Conservation (phyloP, 306 rosid genomes). For the Cicer cuneatum region DNA sequence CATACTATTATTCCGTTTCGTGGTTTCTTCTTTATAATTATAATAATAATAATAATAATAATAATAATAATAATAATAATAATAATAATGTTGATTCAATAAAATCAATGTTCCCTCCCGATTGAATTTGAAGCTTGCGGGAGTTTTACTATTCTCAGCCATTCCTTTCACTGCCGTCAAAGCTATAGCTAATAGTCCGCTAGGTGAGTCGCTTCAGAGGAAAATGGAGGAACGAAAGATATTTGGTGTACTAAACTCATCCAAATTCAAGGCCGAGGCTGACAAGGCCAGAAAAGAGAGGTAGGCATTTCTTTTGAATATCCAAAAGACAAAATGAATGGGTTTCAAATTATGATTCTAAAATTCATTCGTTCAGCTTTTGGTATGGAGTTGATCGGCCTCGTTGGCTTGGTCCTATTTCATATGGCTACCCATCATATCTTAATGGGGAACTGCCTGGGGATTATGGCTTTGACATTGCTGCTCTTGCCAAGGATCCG, state of each 20-base stretch:
- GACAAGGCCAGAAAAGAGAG: constrained; percentile 69
- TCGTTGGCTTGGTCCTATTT: constrained; percentile 95
- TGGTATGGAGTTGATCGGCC: constrained; percentile 95
- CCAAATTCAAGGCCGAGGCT: constrained; percentile 62
- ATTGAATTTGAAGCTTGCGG: constrained; percentile 71
- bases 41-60: no score
- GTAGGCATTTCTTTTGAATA: constrained; percentile 43
- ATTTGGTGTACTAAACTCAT: constrained; percentile 54
- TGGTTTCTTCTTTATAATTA: not conserved
- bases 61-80: no score
- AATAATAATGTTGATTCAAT: not conserved
- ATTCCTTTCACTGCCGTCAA: constrained; percentile 91
- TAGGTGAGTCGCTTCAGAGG: constrained; percentile 83
- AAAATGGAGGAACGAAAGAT: constrained; percentile 64
- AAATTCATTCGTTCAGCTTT: constrained; percentile 50
- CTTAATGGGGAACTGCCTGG: constrained; percentile 90
- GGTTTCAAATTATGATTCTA: constrained; percentile 12
- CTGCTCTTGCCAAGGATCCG: constrained; percentile 79
- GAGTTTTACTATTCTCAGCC: constrained; percentile 86
- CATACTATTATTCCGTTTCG: constrained; percentile 5
- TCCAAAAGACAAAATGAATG: no score
- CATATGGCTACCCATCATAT: constrained; percentile 76
- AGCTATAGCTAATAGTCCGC: constrained; percentile 87
- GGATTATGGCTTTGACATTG: constrained; percentile 89
- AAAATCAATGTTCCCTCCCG: no score